Evolutionary conservation across 2,329 filamentous ascomycete species (phyloP).

Genomic region (Cyphellophora attinorum): DNA sequence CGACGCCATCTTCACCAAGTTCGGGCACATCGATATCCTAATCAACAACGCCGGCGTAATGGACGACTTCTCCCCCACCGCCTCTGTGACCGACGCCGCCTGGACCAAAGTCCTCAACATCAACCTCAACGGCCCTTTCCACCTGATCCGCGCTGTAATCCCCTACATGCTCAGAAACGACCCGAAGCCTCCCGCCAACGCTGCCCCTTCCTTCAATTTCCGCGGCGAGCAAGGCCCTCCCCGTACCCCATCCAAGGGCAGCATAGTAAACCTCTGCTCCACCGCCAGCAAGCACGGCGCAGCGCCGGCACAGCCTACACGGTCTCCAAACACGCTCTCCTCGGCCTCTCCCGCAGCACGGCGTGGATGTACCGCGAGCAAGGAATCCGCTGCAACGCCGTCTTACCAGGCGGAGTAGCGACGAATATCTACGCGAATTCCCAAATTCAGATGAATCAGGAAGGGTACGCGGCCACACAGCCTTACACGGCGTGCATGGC

Average conservation of each 20-base stretch:
- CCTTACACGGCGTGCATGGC: not conserved
- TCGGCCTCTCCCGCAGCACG: constrained; percentile 49
- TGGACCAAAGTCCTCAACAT: not conserved
- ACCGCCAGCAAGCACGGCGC: constrained; percentile 25
- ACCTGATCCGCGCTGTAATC: constrained; percentile 1
- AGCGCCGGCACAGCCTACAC: constrained; percentile 41
- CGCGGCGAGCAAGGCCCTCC: constrained; percentile 79
- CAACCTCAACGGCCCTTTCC: constrained; percentile 1
- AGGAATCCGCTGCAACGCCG: constrained; percentile 43
- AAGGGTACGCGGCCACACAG: not conserved
- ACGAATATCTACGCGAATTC: constrained; percentile 41
- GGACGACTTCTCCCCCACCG: not conserved
- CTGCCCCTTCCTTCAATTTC: constrained; percentile 74
- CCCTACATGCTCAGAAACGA: not conserved
- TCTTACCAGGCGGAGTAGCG: constrained; percentile 45
- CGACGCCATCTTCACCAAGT: constrained; percentile 83
- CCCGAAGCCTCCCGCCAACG: not conserved
- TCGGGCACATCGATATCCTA: constrained; percentile 83
- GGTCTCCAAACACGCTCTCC: constrained; percentile 43
- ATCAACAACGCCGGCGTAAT: constrained; percentile 91
- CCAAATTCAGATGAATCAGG: not conserved
- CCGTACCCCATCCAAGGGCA: constrained; percentile 24
- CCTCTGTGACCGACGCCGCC: not conserved
- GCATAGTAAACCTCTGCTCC: constrained; percentile 33
- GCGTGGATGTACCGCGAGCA: constrained; percentile 45